Conservation (phyloP, 2,329 filamentous ascomycete genomes). For the Ophioceras dolichostomum region DNA sequence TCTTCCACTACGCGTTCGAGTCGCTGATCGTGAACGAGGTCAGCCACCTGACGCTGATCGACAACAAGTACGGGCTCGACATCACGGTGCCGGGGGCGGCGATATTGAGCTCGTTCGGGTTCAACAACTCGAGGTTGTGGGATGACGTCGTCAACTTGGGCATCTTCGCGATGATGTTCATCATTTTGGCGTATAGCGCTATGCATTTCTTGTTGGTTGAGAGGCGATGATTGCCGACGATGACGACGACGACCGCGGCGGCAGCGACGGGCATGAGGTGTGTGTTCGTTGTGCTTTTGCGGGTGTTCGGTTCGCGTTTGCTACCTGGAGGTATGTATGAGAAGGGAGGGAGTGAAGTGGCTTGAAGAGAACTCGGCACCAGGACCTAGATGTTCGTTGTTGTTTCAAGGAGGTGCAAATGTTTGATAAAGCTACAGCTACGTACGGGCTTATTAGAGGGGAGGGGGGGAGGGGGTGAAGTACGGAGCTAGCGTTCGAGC, state of each 20-base stretch:
- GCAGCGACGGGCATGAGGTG: too few species aligned
- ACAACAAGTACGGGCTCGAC: slow-evolving; percentile 91
- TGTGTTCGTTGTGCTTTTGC: not conserved
- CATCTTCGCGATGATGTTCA: slow-evolving; percentile 70
- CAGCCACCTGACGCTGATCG: slow-evolving; percentile 73
- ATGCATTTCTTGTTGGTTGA: slow-evolving; percentile 94
- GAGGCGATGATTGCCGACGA: slow-evolving; percentile 63
- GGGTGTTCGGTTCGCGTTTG: not conserved
- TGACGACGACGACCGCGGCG: not conserved
- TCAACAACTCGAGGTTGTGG: slow-evolving; percentile 81
- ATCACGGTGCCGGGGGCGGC: slow-evolving; percentile 92
- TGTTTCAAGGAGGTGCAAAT: too few species aligned
- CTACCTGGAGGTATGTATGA: slow-evolving; percentile 4
- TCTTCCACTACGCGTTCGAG: slow-evolving; percentile 98
- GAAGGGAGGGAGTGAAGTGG: too few species aligned
- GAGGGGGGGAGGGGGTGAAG: too few species aligned
- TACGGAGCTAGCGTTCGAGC: too few species aligned
- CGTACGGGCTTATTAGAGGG: too few species aligned
- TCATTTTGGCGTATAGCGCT: slow-evolving; percentile 76
- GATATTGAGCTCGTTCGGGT: slow-evolving; percentile 90
- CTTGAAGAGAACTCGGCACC: too few species aligned
- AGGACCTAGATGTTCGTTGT: too few species aligned
- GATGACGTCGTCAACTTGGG: slow-evolving; percentile 69
- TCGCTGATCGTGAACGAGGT: slow-evolving; percentile 96
- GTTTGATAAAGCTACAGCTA: too few species aligned